Conservation (phyloP, 1,284 basidiomycete species). For the Kwoniella shivajii region DNA sequence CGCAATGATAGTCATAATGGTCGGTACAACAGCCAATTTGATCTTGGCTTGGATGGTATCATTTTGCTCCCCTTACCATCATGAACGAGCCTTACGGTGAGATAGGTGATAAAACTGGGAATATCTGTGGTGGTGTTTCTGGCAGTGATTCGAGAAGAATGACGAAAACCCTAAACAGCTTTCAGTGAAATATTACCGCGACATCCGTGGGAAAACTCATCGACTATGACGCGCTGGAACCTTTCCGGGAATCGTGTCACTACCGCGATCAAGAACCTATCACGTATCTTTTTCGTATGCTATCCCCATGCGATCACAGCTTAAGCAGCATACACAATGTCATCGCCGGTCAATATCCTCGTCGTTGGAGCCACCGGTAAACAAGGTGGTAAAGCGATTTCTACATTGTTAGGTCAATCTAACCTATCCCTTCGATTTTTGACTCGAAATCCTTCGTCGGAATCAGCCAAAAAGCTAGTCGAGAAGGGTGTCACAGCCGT, state of each 20-base stretch:
- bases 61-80: neutral
- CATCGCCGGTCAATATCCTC: conserved; percentile 36
- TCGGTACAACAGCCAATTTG: neutral
- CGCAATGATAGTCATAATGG: neutral
- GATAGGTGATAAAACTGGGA: neutral
- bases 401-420: conserved; percentile 34
- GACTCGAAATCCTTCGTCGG: conserved; percentile 52
- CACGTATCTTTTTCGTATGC: too few species aligned
- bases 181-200: too few species aligned
- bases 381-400: conserved; percentile 55
- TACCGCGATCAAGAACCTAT: too few species aligned
- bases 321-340: too few species aligned
- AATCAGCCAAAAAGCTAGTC: conserved; percentile 41
- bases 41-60: neutral
- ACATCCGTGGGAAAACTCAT: too few species aligned
- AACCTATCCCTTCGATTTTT: conserved; percentile 51
- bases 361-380: conserved; percentile 58
- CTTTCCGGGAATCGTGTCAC: too few species aligned
- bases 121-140: neutral
- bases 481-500: conserved; percentile 48
- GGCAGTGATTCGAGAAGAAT: too few species aligned
- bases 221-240: too few species aligned
- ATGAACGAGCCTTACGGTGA: neutral
- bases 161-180: too few species aligned
- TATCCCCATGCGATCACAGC: too few species aligned